These are phyloP conservation scores for Aspergillus proliferans DNA, from an alignment of 2,329 filamentous ascomycete species.

Conservation along the genomic window DNA sequence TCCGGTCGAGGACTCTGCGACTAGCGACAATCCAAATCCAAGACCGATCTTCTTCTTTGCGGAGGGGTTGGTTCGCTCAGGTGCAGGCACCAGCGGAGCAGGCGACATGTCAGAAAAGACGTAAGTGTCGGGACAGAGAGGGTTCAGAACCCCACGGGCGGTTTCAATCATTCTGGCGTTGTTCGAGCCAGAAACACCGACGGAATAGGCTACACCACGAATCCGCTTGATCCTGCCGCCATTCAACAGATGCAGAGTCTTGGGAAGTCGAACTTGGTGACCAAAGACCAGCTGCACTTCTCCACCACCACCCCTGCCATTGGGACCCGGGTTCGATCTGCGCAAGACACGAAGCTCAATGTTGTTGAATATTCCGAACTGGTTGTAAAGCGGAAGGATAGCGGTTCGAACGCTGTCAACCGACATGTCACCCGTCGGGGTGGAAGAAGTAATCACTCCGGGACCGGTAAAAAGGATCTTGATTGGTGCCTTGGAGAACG, in stretches of 20 bases:
- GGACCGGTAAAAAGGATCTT: conserved; percentile 86
- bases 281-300: conserved; percentile 91
- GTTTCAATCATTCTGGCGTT: conserved; percentile 93
- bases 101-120: conserved; percentile 66
- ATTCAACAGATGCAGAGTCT: conserved; percentile 82
- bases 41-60: conserved; percentile 64
- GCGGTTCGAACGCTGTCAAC: conserved; percentile 92
- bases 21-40: conserved; percentile 83
- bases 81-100: conserved; percentile 57
- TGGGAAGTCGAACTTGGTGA: conserved; percentile 86
- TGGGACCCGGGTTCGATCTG: conserved; percentile 69
- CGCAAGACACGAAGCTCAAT: conserved; percentile 79
- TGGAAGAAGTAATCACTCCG: conserved; percentile 86
- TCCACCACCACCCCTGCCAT: conserved; percentile 75
- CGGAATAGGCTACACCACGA: conserved; percentile 86
- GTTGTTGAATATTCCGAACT: conserved; percentile 80
- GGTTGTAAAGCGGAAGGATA: conserved; percentile 79
- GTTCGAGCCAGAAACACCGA: conserved; percentile 84
- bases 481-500: conserved; percentile 85
- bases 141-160: conserved; percentile 79
- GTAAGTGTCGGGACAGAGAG: conserved; percentile 80
- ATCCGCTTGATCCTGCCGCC: conserved; percentile 82
- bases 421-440: conserved; percentile 76
- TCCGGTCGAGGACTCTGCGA: conserved; percentile 85
- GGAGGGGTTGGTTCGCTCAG: conserved; percentile 59